Percentiles rank a stretch among this genome's conserved stretches.
Evolutionary conservation across 768 basidiomycete genomes (phyloP).

Genomic region (Auricularia auricula-judae): DNA sequence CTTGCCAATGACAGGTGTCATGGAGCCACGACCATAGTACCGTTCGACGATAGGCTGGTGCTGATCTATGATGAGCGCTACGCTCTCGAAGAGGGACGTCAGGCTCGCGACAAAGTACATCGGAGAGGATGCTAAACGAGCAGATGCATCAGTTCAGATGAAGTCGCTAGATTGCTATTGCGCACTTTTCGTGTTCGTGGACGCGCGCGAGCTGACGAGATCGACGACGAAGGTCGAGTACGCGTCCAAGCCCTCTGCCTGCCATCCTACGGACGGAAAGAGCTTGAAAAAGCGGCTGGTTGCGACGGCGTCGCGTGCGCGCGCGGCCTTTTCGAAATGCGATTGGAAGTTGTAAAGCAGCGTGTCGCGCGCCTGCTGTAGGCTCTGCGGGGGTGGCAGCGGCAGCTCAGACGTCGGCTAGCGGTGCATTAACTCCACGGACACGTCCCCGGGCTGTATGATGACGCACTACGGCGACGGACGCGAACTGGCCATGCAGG

Average conservation of each 20-base stretch:
- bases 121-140: slow-evolving; percentile 68
- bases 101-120: slow-evolving; percentile 83
- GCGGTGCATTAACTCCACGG: not conserved
- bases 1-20: slow-evolving; percentile 65
- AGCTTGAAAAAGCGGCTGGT: slow-evolving; percentile 94
- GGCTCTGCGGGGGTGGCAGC: slow-evolving; percentile 72
- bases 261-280: slow-evolving; percentile 93
- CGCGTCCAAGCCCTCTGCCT: slow-evolving; percentile 79
- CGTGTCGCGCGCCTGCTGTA: slow-evolving; percentile 60
- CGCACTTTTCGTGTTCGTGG: slow-evolving; percentile 73
- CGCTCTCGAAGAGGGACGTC: slow-evolving; percentile 87
- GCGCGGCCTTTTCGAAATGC: slow-evolving; percentile 78
- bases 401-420: slow-evolving; percentile 89
- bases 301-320: slow-evolving; percentile 68
- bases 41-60: slow-evolving; percentile 97
- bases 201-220: slow-evolving; percentile 68
- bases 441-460: not conserved
- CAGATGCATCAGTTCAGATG: slow-evolving; percentile 7
- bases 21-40: slow-evolving; percentile 87
- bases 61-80: slow-evolving; percentile 93
- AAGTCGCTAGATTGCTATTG: slow-evolving; percentile 4
- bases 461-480: slow-evolving; percentile 68
- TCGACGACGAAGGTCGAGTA: slow-evolving; percentile 92
- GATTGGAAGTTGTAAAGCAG: slow-evolving; percentile 67
- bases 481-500: slow-evolving; percentile 75